phyloP scores from a whole-genome alignment of 2,329 filamentous ascomycete species.

The Penicillium brevicompactum region DNA sequence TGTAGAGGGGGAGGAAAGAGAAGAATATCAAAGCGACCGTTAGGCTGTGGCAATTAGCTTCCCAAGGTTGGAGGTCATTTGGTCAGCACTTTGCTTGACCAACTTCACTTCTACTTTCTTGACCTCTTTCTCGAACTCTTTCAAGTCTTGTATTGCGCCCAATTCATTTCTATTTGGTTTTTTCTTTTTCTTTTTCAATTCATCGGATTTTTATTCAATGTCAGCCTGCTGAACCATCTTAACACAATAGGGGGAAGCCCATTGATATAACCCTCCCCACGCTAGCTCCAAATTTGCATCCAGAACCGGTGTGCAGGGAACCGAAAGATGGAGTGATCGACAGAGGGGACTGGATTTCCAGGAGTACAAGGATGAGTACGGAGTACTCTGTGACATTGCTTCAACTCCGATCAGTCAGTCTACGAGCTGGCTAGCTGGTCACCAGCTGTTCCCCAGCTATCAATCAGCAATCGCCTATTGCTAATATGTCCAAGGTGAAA shows the following conservation, averaged over 20 bases:
- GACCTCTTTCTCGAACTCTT: background rate
- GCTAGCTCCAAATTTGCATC: background rate
- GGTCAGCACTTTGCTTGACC: background rate
- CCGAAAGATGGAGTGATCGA: slow-evolving; percentile 13
- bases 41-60: slow-evolving; percentile 18
- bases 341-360: slow-evolving; percentile 3
- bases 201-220: background rate
- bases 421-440: no score
- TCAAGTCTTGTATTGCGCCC: background rate
- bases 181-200: background rate
- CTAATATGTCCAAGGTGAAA: background rate
- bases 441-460: no score
- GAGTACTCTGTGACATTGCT: background rate
- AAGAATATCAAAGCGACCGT: slow-evolving; percentile 11
- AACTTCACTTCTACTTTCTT: background rate
- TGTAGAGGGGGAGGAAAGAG: slow-evolving; percentile 9
- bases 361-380: background rate
- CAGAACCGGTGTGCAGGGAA: slow-evolving; percentile 1
- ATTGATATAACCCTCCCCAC: background rate
- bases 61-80: background rate
- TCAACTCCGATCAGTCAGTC: no score
- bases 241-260: background rate
- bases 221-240: background rate
- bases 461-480: background rate
- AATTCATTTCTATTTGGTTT: background rate